Evolutionary conservation across 306 rosid genomes (phyloP), one percentile per base, ranked within the genome.

Genomic region (Crotalaria pallida): DNA sequence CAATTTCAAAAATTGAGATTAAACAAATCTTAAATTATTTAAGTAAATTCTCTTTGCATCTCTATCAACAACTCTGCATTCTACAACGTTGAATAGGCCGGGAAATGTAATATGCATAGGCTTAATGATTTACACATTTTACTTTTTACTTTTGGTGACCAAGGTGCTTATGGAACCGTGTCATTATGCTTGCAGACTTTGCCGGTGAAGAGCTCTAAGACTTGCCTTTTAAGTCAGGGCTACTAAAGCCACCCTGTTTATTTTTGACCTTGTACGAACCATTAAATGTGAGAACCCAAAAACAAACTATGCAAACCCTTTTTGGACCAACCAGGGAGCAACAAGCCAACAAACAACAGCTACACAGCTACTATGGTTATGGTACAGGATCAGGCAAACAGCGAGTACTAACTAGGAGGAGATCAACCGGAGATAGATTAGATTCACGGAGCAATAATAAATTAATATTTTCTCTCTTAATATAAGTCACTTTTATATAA

Each of bases 61-160:
- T 50, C 22, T n/a, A 9, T 18, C 69, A 19, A 65, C 38, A 55
- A 58, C 22, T 36, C 49, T 43, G 52, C 10, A 58, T 18, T 36
- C 49, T 43, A 58, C 10, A 33, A 58, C 6, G 74, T 77, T 78
- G 87, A 80, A 77, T 82, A 73, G 84, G 76, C n/a, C n/a, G n/a
- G n/a, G 77, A 8, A 74, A 76, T 4, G 36, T 48, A 61, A 83
- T 66, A 71, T 72, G 49, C 48, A 7, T 74, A 77, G 83, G 80
- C 77, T 78, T 78, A 80, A 86, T 88, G 85, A 84, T 86, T 73
- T 43, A 66, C 43, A 34, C 36, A 36, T 67, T 74, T 67, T 66
- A 26, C 86, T 77, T 84, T 87, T 81, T 62, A 52, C 85, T 77
- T 87, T 73, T 57, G 87, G 69, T 79, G 79, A 70, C 82, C 81